Base-by-base conservation (phyloP, 305 asterid genomes). In the Solanum hybrid region DNA sequence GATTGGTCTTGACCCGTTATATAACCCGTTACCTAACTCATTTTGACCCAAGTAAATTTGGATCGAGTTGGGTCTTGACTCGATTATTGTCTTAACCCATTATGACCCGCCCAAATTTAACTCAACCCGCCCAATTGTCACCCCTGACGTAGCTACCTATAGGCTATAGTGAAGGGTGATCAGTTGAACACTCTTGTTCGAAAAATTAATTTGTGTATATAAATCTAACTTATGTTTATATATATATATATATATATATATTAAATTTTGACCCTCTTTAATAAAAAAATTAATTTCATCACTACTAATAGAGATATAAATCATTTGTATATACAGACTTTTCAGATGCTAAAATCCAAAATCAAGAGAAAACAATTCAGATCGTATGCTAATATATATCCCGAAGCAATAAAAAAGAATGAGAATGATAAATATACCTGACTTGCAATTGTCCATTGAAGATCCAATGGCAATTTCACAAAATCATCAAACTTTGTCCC, bases 401-500 rank as follows among this genome's bases (percentile, higher is more conserved):
- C 3, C n/a, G 15, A 75, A 29, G 3, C 3, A 7, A 76, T 76
- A 31, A 3, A 11, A 76, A 76, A 80, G 68, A 87, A 17, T 4
- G 51, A 70, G 89, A 20, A 61, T 26, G 17, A 89, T 94, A 29
- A 2, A 75, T 27, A 27, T 77, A 97, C 99, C 99, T 97, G 95
- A 70, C 95, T 97, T 33, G 97, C 98, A 41, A 97, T 95, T 81
- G 98, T 92, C 98, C 98, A 97, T 87, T 97, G 99, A 90, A 97
- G 45, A 92, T 95, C 97, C 34, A 95, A 90, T 80, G 99, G 99
- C 76, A 97, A 90, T 91, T 95, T 96, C 78, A 97, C 93, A 80
- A 97, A 97, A 34, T 97, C 99, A 89, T 97, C 99, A 82, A 97
- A 97, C 93, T 97, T 97, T 77, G 99, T 96, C 92, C 99, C 99